A percentile compares a stretch with the other conserved stretches of the same genome.
phyloP scores from a whole-genome alignment of 768 basidiomycete species.

The Coprinopsis strossmayeri region DNA sequence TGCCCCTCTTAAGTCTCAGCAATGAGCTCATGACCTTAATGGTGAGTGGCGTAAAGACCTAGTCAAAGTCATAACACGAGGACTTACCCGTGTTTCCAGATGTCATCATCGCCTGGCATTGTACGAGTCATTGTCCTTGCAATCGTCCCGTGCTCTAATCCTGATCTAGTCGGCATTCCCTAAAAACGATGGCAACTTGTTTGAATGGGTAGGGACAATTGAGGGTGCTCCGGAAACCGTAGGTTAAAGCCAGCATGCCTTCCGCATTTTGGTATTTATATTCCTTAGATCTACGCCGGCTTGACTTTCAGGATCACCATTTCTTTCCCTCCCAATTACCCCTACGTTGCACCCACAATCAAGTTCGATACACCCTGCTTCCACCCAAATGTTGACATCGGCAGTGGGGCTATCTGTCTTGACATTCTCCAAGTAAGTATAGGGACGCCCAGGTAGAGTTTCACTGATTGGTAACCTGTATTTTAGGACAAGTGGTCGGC shows the following conservation, averaged over 20 bases:
- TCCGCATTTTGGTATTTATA: not conserved
- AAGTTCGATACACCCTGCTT: slow-evolving; percentile 87
- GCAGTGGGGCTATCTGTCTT: slow-evolving; percentile 71
- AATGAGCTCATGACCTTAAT: slow-evolving; percentile 87
- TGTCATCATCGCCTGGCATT: slow-evolving; percentile 85
- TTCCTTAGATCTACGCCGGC: slow-evolving; percentile 62
- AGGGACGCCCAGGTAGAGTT: not conserved
- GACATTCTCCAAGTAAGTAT: slow-evolving; percentile 75
- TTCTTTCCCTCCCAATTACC: slow-evolving; percentile 82
- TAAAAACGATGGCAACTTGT: slow-evolving; percentile 78
- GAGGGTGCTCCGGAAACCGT: slow-evolving; percentile 77
- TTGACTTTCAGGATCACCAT: slow-evolving; percentile 81
- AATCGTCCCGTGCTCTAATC: slow-evolving; percentile 10
- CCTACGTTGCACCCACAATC: slow-evolving; percentile 78
- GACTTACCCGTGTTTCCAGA: slow-evolving; percentile 34
- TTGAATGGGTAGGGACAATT: slow-evolving; percentile 88
- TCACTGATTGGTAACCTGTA: not conserved
- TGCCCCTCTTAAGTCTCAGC: slow-evolving; percentile 33
- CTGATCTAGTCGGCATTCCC: slow-evolving; percentile 78
- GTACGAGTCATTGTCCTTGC: slow-evolving; percentile 35
- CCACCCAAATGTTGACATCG: slow-evolving; percentile 87
- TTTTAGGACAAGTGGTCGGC: slow-evolving; percentile 90
- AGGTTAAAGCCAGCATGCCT: slow-evolving; percentile 19
- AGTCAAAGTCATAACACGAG: slow-evolving; percentile 7
- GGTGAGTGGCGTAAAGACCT: slow-evolving; percentile 37